These are phyloP conservation scores for Ophiosphaerella herpotricha DNA, from an alignment of 2,329 filamentous ascomycete genomes.

Conservation along the genomic window DNA sequence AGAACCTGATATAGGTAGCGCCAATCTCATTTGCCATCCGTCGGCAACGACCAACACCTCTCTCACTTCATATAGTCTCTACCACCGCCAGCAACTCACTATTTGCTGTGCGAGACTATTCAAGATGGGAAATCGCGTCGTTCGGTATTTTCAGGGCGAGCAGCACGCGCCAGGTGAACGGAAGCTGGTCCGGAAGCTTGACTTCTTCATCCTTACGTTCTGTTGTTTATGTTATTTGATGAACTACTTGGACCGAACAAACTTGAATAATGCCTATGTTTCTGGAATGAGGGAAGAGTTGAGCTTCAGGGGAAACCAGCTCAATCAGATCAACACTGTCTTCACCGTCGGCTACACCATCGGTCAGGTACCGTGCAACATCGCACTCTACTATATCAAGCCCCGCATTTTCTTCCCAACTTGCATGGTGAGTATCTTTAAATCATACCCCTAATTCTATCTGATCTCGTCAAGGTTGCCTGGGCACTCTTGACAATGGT, in stretches of 20 bases:
- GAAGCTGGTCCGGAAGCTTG: slow-evolving; percentile 61
- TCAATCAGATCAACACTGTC: slow-evolving; percentile 53
- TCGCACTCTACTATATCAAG: slow-evolving; percentile 64
- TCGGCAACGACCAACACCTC: too few species aligned
- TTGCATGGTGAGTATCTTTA: slow-evolving; percentile 58
- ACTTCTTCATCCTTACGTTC: slow-evolving; percentile 68
- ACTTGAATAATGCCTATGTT: slow-evolving; percentile 51
- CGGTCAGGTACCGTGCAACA: slow-evolving; percentile 55
- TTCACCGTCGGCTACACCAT: slow-evolving; percentile 52
- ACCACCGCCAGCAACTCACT: neutral
- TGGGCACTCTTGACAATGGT: slow-evolving; percentile 69
- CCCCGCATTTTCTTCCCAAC: slow-evolving; percentile 67
- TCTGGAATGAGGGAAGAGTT: slow-evolving; percentile 51
- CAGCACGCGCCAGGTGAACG: slow-evolving; percentile 46
- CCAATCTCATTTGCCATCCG: neutral
- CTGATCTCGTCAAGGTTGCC: slow-evolving; percentile 37
- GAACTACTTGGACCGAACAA: slow-evolving; percentile 45
- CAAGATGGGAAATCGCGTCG: slow-evolving; percentile 34
- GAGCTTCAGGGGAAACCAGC: slow-evolving; percentile 45
- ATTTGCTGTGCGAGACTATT: neutral
- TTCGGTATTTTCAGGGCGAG: slow-evolving; percentile 42
- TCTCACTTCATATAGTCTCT: too few species aligned
- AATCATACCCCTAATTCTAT: neutral
- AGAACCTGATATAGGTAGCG: neutral
- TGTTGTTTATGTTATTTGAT: slow-evolving; percentile 59